Evolutionary conservation across 768 basidiomycete species (phyloP).

Genomic region (Auricularia auricula-judae): DNA sequence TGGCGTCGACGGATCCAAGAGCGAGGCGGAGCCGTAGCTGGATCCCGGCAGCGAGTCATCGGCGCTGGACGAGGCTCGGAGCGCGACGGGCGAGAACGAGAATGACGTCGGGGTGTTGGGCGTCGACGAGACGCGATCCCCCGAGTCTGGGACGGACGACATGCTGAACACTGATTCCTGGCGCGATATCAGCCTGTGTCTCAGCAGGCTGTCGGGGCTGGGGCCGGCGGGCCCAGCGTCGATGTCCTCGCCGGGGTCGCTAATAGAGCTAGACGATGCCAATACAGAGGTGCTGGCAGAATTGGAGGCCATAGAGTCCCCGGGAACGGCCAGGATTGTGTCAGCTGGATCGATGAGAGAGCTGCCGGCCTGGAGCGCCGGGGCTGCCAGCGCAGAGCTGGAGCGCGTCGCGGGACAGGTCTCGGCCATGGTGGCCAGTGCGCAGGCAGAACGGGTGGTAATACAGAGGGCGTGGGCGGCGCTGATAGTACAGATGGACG

Average conservation of each 20-base stretch:
- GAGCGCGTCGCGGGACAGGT: neutral
- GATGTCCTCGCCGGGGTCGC: no score
- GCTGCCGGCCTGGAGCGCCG: neutral
- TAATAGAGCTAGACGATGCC: neutral
- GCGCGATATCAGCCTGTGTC: no score
- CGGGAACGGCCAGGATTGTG: neutral
- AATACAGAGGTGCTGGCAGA: neutral
- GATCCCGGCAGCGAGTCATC: neutral
- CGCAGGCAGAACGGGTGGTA: neutral
- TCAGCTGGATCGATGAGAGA: neutral
- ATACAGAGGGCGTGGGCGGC: no score
- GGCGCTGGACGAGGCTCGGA: slow-evolving; percentile 1
- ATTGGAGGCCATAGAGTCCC: neutral
- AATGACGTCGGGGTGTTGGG: slow-evolving; percentile 17
- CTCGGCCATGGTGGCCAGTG: neutral
- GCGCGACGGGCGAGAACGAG: slow-evolving; percentile 3
- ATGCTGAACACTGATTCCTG: neutral
- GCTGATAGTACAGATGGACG: no score
- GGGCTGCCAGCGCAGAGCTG: neutral
- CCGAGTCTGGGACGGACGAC: neutral
- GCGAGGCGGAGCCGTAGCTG: neutral
- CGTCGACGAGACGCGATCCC: slow-evolving; percentile 17
- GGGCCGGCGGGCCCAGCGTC: no score
- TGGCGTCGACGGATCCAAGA: neutral
- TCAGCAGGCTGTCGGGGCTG: no score